Conservation (phyloP, 352 stramenopile species). For the Phytopythium mirpurense region DNA sequence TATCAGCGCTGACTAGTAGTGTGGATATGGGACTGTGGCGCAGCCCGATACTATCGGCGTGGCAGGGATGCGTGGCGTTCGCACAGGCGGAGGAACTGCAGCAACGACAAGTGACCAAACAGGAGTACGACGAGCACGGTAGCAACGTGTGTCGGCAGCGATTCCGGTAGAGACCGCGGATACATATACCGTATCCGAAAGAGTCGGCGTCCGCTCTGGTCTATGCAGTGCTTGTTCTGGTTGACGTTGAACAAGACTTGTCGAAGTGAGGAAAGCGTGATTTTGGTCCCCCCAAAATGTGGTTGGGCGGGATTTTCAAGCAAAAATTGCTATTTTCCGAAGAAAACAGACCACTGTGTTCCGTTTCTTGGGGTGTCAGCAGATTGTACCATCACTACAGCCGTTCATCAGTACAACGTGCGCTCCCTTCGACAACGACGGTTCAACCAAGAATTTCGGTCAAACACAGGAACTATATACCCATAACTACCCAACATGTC, state of each 20-base stretch:
- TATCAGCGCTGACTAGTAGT: too few relatives aligned
- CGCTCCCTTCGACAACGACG: slow-evolving; percentile 75
- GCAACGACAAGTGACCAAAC: slow-evolving; percentile 45
- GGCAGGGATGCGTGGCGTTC: slow-evolving; percentile 51
- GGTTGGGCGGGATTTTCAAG: slow-evolving; percentile 17
- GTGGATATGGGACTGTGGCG: too few relatives aligned
- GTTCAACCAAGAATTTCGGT: slow-evolving; percentile 6
- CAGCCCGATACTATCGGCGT: slow-evolving; percentile 53
- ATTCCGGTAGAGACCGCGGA: slow-evolving; percentile 25
- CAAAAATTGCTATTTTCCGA: slow-evolving; percentile 69
- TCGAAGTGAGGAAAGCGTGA: neutral
- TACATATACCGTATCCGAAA: too few relatives aligned
- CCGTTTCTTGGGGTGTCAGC: slow-evolving; percentile 77
- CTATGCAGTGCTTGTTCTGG: neutral
- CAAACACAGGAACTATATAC: slow-evolving; percentile 15
- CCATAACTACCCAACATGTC: slow-evolving; percentile 11
- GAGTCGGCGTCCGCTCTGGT: too few relatives aligned
- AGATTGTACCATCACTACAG: slow-evolving; percentile 62
- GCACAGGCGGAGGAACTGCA: slow-evolving; percentile 18
- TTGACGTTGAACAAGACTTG: neutral
- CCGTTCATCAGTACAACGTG: slow-evolving; percentile 67
- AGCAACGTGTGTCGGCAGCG: slow-evolving; percentile 55
- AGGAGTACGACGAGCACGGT: slow-evolving; percentile 74
- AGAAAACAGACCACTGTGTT: slow-evolving; percentile 57
- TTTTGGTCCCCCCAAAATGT: slow-evolving; percentile 10